phyloP scores from a whole-genome alignment of 1,284 basidiomycete genomes.

The Amylostereum areolatum region DNA sequence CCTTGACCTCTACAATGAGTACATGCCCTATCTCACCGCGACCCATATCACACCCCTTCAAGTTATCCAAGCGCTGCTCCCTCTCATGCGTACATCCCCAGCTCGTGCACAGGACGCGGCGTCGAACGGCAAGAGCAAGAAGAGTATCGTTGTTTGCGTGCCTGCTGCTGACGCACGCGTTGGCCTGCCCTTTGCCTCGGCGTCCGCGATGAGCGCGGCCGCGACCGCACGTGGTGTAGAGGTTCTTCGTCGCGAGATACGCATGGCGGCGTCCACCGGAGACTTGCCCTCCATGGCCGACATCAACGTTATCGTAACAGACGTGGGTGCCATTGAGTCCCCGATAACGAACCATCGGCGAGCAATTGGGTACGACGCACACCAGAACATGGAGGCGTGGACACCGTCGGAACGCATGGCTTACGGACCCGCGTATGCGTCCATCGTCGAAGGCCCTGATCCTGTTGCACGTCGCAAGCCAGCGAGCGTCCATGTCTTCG shows the following conservation, averaged over 20 bases:
- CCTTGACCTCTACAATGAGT: slow-evolving; percentile 53
- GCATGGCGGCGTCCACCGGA: slow-evolving; percentile 45
- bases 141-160: slow-evolving; percentile 65
- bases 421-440: slow-evolving; percentile 61
- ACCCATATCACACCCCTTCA: slow-evolving; percentile 73
- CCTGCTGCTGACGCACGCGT: slow-evolving; percentile 64
- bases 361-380: slow-evolving; percentile 25
- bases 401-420: slow-evolving; percentile 62
- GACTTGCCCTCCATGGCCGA: slow-evolving; percentile 50
- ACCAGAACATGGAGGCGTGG: slow-evolving; percentile 58
- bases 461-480: slow-evolving; percentile 40
- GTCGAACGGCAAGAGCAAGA: slow-evolving; percentile 37
- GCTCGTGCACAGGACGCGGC: slow-evolving; percentile 39
- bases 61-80: slow-evolving; percentile 69
- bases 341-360: slow-evolving; percentile 24
- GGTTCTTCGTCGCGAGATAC: slow-evolving; percentile 66
- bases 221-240: slow-evolving; percentile 64
- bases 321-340: slow-evolving; percentile 52
- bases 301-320: slow-evolving; percentile 58
- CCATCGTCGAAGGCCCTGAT: slow-evolving; percentile 50
- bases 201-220: slow-evolving; percentile 67
- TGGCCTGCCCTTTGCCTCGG: slow-evolving; percentile 62
- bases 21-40: slow-evolving; percentile 61
- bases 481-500: slow-evolving; percentile 50
- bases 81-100: slow-evolving; percentile 60